phyloP scores from a whole-genome alignment of 352 stramenopile genomes.

The Lagenidium giganteum region DNA sequence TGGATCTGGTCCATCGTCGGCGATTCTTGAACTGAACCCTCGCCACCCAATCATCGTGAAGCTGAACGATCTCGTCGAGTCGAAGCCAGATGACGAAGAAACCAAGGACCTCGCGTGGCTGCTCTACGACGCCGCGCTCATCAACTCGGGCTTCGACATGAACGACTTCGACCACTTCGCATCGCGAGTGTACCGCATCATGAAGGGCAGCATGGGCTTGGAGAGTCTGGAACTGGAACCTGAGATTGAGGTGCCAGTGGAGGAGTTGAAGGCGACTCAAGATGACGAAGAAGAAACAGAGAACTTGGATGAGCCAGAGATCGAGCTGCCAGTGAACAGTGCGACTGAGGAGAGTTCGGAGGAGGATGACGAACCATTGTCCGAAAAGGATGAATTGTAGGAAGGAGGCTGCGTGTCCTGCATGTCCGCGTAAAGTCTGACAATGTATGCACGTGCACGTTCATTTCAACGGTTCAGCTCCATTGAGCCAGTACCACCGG shows the following conservation, averaged over 20 bases:
- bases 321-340: no score
- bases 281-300: slow-evolving; percentile 47
- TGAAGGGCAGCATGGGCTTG: slow-evolving; percentile 92
- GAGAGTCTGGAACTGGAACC: slow-evolving; percentile 89
- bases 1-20: slow-evolving; percentile 40
- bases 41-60: slow-evolving; percentile 97
- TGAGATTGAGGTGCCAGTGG: slow-evolving; percentile 92
- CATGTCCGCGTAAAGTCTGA: neutral
- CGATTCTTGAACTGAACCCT: slow-evolving; percentile 99
- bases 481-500: no score
- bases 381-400: slow-evolving; percentile 78
- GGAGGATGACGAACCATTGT: slow-evolving; percentile 23
- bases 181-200: slow-evolving; percentile 89
- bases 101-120: slow-evolving; percentile 95
- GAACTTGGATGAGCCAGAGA: no score
- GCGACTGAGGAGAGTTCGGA: slow-evolving; percentile 13
- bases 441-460: slow-evolving; percentile 5
- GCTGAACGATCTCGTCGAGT: slow-evolving; percentile 83
- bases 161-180: slow-evolving; percentile 92
- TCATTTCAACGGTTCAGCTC: no score
- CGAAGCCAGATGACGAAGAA: slow-evolving; percentile 69
- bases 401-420: neutral
- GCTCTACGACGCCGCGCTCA: slow-evolving; percentile 96
- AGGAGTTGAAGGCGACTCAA: slow-evolving; percentile 24
- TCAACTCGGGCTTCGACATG: slow-evolving; percentile 97